phyloP scores from a whole-genome alignment of 805 yeast genomes.

The Komagataella phaffii region DNA sequence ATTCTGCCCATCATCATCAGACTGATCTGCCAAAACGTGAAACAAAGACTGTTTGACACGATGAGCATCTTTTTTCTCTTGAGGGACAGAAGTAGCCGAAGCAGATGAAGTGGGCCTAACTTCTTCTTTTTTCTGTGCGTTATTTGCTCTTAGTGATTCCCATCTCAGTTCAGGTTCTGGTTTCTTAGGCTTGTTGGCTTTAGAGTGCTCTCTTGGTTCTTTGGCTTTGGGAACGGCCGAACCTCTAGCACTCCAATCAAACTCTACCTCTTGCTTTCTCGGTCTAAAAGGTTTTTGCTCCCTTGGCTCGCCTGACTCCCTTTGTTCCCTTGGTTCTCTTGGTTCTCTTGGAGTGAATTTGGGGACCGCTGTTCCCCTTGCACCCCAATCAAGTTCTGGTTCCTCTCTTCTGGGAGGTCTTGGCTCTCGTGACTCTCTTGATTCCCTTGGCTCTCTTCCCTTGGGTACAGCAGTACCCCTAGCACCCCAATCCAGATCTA shows the following conservation, averaged over 20 bases:
- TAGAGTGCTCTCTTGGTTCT: not conserved
- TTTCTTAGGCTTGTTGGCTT: constrained; percentile 1
- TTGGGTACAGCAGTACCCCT: constrained; percentile 19
- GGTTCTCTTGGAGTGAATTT: constrained; percentile 16
- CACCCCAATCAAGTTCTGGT: constrained; percentile 52
- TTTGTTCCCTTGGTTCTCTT: constrained; percentile 14
- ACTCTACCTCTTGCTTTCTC: constrained; percentile 23
- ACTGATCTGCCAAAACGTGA: constrained; percentile 36
- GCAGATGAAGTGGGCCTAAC: not conserved
- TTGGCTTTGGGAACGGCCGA: constrained; percentile 1
- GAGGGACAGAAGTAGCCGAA: not conserved
- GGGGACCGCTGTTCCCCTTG: constrained; percentile 18
- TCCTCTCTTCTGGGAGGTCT: constrained; percentile 30
- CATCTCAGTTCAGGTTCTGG: constrained; percentile 1
- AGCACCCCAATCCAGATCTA: constrained; percentile 34
- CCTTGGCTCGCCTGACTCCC: constrained; percentile 19
- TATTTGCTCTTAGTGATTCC: not conserved
- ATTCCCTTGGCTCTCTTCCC: constrained; percentile 16
- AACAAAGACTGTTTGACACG: constrained; percentile 22
- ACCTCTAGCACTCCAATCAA: constrained; percentile 32
- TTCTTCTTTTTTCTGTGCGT: not conserved
- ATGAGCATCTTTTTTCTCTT: not conserved
- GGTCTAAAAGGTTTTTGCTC: constrained; percentile 34
- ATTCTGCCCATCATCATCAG: constrained; percentile 30
- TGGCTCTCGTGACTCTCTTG: constrained; percentile 16